Evolutionary conservation across 345 rosid genomes (phyloP).

Genomic region (Gossypium thurberi): DNA sequence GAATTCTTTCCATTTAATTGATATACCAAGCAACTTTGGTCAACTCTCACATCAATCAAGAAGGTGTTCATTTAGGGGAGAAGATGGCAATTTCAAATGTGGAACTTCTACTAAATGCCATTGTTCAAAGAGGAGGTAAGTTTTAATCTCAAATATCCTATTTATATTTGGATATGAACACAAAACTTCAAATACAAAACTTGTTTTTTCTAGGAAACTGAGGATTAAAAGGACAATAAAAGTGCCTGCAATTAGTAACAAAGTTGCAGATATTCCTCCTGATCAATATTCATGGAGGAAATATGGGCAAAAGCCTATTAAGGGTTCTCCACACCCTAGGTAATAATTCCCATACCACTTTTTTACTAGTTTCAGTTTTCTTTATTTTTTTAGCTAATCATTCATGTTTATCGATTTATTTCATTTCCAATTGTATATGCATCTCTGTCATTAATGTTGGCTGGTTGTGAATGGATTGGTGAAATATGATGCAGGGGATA

Average conservation of each 20-base stretch:
- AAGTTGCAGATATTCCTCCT: conserved; percentile 77
- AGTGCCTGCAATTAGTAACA: conserved; percentile 84
- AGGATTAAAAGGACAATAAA: conserved; percentile 61
- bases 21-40: background rate
- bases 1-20: too few species aligned
- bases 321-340: conserved; percentile 85
- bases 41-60: background rate
- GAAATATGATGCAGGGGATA: conserved; percentile 50
- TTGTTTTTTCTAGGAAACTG: conserved; percentile 25
- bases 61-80: background rate
- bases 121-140: background rate
- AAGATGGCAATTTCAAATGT: background rate
- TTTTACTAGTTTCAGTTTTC: background rate
- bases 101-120: background rate
- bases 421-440: background rate
- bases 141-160: background rate
- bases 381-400: too few species aligned
- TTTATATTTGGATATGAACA: too few species aligned
- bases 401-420: background rate
- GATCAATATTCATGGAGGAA: conserved; percentile 86
- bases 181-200: too few species aligned
- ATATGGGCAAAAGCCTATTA: conserved; percentile 80
- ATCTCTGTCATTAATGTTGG: background rate
- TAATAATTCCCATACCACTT: conserved; percentile 6
- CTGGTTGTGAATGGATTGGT: background rate